Evolutionary conservation across 345 rosid species (phyloP).

Genomic region (Brassica napus): Da-Ae NC_063450.1:26469001-26469500

Average conservation of each 20-base stretch:
- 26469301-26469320: conserved; percentile 38
- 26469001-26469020: too few relatives aligned
- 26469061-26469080: background rate
- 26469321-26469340: conserved; percentile 18
- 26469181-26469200: background rate
- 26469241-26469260: background rate
- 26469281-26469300: conserved; percentile 18
- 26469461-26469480: too few relatives aligned
- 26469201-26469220: conserved; percentile 33
- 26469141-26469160: background rate
- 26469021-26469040: background rate
- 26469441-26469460: too few relatives aligned
- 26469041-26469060: background rate
- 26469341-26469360: too few relatives aligned
- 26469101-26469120: conserved; percentile 5
- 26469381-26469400: background rate
- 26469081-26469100: background rate
- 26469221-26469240: conserved; percentile 26
- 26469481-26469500: too few relatives aligned
- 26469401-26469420: too few relatives aligned
- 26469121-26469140: conserved; percentile 21
- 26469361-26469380: background rate
- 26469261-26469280: conserved; percentile 39
- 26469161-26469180: too few relatives aligned
- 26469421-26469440: background rate